Evolutionary conservation across 352 stramenopile species (phyloP), one percentile per base, ranked within the genome.

Genomic region (Phytophthora tentaculata): DNA sequence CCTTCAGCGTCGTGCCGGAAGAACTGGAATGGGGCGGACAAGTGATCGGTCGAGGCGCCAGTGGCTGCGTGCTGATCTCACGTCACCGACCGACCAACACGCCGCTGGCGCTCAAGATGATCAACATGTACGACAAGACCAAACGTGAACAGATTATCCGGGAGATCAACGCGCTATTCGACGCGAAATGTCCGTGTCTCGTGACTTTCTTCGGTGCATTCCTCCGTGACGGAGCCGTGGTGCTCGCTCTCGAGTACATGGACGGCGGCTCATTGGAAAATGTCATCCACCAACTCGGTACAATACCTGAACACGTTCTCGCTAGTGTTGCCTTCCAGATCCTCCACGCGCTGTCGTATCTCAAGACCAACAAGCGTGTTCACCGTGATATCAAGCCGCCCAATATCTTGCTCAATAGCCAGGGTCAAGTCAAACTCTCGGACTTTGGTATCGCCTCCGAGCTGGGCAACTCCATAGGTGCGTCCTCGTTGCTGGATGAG

Each of bases 341-440:
- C 24, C 79, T 99, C 22, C 95, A 91, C 71, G 97, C 95, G 14
- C 75, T 99, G 55, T 89, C 77, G 16, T 98, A 98, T 80, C 80
- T 99, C 28, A 97, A 99, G 77, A 88, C 86, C 54, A 88, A 97
- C 74, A 89, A 93, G 48, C 83, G 85, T 50, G 67, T 79, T 28
- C 97, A 99, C 70, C 84, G 97, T 2, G 97, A 99, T 80, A 97
- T 99, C 60, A 99, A 99, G 76, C 96, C 95, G 37, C 94, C 88
- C 19, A 99, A 99, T 76, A 91, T 99, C 20, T 76, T 99, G 48
- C 69, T 99, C 39, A 96, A 98, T 71, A 87, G 77, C 22, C 76
- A 89, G 19, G 96, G 96, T 16, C 73, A 90, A 55, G 93, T 98
- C 57, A 99, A 99, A 76, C 83, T 99, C 52, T 98, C 94, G 39